A percentile compares a stretch with the other conserved stretches of the same genome.
These are phyloP conservation scores for Emergomyces pasteurianus DNA, from an alignment of 2,329 filamentous ascomycete genomes.

Conservation along the genomic window DNA sequence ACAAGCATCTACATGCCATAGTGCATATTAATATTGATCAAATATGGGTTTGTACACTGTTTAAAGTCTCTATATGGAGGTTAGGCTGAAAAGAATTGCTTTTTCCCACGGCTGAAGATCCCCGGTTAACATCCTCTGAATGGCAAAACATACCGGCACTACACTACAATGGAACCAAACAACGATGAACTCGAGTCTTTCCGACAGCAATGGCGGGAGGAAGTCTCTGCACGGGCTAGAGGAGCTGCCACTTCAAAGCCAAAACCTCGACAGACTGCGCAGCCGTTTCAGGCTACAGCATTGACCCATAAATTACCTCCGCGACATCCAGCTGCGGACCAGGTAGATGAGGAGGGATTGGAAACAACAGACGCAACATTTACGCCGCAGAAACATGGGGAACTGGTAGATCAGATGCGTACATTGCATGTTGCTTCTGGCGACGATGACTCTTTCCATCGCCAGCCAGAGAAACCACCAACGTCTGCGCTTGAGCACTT, in stretches of 20 bases:
- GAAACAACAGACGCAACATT: slow-evolving; percentile 13
- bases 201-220: slow-evolving; percentile 72
- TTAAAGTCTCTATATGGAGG: background rate
- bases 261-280: slow-evolving; percentile 3
- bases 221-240: slow-evolving; percentile 46
- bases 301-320: slow-evolving; percentile 25
- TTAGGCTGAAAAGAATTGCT: background rate
- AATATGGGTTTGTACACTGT: background rate
- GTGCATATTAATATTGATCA: background rate
- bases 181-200: slow-evolving; percentile 65
- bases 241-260: background rate
- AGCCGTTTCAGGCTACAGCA: slow-evolving; percentile 10
- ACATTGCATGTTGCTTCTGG: slow-evolving; percentile 22
- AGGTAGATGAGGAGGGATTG: slow-evolving; percentile 28
- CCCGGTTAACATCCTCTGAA: background rate
- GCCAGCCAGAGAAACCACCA: slow-evolving; percentile 38
- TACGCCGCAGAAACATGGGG: slow-evolving; percentile 16
- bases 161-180: background rate
- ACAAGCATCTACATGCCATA: background rate
- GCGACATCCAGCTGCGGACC: slow-evolving; percentile 24
- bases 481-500: slow-evolving; percentile 81
- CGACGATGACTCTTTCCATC: slow-evolving; percentile 30
- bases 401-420: slow-evolving; percentile 25
- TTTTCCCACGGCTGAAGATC: background rate
- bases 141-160: background rate